phyloP scores from a whole-genome alignment of 2,329 filamentous ascomycete genomes.

The Diaporthe sp. region DNA sequence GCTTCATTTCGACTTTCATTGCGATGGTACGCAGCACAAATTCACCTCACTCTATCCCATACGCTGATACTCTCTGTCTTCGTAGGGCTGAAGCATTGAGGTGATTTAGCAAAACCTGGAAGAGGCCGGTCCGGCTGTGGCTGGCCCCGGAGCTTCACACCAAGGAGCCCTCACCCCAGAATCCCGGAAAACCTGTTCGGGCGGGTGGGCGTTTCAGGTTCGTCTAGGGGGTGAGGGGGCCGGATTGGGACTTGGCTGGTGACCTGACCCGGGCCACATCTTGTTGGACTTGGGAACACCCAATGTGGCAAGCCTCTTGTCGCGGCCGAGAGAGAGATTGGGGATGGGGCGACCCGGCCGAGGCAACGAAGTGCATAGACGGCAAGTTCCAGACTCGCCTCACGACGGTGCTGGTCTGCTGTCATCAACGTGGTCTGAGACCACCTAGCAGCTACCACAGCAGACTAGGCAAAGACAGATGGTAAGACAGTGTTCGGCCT shows the following conservation, averaged over 20 bases:
- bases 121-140: conserved; percentile 1
- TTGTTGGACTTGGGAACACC: neutral
- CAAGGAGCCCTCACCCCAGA: conserved; percentile 1
- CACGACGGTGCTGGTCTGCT: conserved; percentile 1
- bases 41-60: neutral
- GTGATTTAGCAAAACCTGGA: conserved; percentile 9
- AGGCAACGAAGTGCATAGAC: neutral
- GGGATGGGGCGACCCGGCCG: conserved; percentile 17
- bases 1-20: neutral
- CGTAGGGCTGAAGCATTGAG: conserved; percentile 23
- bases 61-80: neutral
- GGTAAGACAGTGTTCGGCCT: conserved; percentile 13
- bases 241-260: neutral
- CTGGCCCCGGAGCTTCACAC: neutral
- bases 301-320: conserved; percentile 12
- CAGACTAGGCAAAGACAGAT: neutral
- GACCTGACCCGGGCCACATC: neutral
- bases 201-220: conserved; percentile 28
- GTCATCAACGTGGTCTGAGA: conserved; percentile 30
- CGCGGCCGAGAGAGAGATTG: conserved; percentile 15
- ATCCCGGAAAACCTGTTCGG: neutral
- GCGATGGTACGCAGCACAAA: neutral
- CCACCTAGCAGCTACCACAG: neutral
- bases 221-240: neutral
- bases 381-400: conserved; percentile 15